Evolutionary conservation across 1,284 basidiomycete species (phyloP), one percentile per base, ranked within the genome.

Genomic region (Fomitopsis palustris): DNA sequence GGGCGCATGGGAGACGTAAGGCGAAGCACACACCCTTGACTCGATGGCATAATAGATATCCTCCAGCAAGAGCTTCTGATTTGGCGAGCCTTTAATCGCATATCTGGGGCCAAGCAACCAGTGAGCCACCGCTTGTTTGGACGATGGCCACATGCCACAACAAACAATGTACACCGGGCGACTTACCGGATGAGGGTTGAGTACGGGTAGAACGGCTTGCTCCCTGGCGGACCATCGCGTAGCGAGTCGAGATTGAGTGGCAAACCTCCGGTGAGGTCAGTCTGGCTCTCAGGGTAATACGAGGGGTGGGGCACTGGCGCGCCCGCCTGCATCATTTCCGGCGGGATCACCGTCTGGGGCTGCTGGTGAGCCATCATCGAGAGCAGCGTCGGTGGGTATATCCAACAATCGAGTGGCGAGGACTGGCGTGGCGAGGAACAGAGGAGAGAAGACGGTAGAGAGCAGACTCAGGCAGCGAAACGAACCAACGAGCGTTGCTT

Each of bases 1-100:
- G 31, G 17, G 29, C 17, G 49, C 29, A 21, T 16, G 17, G 27
- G 8, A 31, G 8, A 29, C 17, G 23, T 21, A 53, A 58, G 56
- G 23, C 42, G 29, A 23, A 29, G 49, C 37, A 81, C 86, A 67
- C 74, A 91, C 89, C 67, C 90, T 81, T 55, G 89, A 91, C 73
- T 92, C 91, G 62, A 93, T 92, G 17, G 90, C 90, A 74, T 92
- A 92, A 72, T 93, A 93, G 55, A 93, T 93, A 73, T 93, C 90
- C 75, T 93, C 90, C 55, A 93, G 74, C 57, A 93, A 75, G 60
- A 93, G 71, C 69, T 91, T 91, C 74, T 89, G 86, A 70, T 90
- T 91, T 37, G 90, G 90, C 6, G 91, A 90, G 61, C 90, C 90
- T 75, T 93, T 93, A 71, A 93, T 93, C 60, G 90, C 90, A 72